Evolutionary conservation across 202 grass and related monocot genomes (phyloP), one percentile per base, ranked within the genome.

Genomic region (Carex arenaria): DNA sequence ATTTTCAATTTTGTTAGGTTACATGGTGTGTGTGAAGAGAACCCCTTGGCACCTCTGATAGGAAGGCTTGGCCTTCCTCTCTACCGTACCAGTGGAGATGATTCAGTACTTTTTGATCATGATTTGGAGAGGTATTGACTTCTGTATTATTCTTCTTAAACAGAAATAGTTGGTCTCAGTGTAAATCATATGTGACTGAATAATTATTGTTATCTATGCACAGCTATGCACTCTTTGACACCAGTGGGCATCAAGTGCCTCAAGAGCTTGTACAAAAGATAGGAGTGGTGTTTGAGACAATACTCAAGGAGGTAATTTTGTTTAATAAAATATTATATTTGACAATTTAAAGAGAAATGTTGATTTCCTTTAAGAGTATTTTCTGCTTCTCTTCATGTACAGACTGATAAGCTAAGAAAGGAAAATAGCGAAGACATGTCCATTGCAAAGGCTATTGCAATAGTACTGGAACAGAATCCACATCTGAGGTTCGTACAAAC

Each of bases 191-290:
- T 61, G 65, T 61, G 45, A 67, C 78, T 42, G 42, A 65, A 38
- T 68, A 38, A 23, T 74, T 10, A 20, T 78, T 62, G 0, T 18
- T 80, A 67, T 86, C 86, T 60, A 15, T 75, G 69, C 72, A 45
- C 86, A 99, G 96, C 81, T 99, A 99, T 92, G 96, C 96, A 32
- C 89, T 99, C 51, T 99, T 94, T 81, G 96, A 99, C 51, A 92
- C 88, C 45, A 89, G 89, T 51, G 96, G 96, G 3, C 54, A 3
- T 67, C 91, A 99, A 92, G 90, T 99, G 59, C 91, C 96, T 85
- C 93, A 85, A 88, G 90, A 99, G 12, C 86, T 99, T 67, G 96
- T 99, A 17, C 81, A 91, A 87, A 86, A 87, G n/a, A 87, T 96
- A 84, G 96, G 93, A 15, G 85, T 91, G 76, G 91, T 99, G 67